Percentiles rank a stretch among this genome's conserved stretches.
Conservation (phyloP, 1,139 yeast genomes). For the Torulaspora pretoriensis region DNA sequence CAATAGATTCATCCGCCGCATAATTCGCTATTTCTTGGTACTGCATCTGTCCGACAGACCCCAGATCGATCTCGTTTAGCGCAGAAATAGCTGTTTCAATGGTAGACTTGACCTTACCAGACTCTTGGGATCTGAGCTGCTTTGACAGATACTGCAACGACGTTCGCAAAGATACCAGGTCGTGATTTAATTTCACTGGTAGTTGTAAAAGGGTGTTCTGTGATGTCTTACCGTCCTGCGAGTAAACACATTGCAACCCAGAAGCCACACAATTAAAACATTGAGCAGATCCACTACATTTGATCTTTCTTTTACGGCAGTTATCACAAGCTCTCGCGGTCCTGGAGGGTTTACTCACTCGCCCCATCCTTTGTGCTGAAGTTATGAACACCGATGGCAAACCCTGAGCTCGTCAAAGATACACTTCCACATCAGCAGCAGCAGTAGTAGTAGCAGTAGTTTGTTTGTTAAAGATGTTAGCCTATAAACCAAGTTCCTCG, state of each 20-base stretch:
- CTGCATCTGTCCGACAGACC: not conserved
- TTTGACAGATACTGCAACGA: not conserved
- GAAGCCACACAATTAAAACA: conserved; percentile 15
- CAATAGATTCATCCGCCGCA: conserved; percentile 12
- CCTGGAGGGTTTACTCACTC: conserved; percentile 1
- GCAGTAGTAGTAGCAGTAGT: too few relatives aligned
- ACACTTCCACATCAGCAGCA: too few relatives aligned
- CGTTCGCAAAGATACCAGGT: not conserved
- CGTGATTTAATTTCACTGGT: conserved; percentile 1
- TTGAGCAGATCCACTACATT: conserved; percentile 17
- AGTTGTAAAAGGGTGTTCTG: not conserved
- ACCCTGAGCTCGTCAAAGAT: too few relatives aligned
- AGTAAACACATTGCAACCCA: conserved; percentile 6
- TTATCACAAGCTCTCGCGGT: conserved; percentile 14
- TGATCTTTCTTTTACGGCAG: conserved; percentile 17
- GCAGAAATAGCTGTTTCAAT: conserved; percentile 1
- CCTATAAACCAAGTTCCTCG: too few relatives aligned
- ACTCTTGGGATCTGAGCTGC: not conserved
- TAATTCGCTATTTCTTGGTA: conserved; percentile 9
- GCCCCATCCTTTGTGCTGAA: not conserved
- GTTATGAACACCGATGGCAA: too few relatives aligned
- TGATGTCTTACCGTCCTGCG: not conserved
- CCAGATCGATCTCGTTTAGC: conserved; percentile 1
- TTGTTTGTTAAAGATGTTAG: too few relatives aligned
- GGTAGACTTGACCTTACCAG: not conserved